phyloP scores from a whole-genome alignment of 306 rosid species.

The Lupinus albus region DNA sequence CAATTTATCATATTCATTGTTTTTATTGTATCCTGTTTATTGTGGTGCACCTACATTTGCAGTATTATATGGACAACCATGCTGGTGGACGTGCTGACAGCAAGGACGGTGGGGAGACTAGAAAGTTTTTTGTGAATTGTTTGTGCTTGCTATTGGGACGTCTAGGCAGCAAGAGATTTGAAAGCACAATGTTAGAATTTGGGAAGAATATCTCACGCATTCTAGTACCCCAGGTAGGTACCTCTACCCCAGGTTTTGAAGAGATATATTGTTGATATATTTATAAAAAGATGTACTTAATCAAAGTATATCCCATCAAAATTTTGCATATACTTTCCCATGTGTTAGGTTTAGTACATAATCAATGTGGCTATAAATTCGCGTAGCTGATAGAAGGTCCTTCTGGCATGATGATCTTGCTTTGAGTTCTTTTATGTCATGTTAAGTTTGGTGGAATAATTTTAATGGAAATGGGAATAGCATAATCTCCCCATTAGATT shows the following conservation, averaged over 20 bases:
- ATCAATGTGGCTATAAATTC: neutral
- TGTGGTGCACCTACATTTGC: slow-evolving; percentile 36
- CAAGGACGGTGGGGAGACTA: slow-evolving; percentile 74
- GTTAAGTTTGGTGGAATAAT: too few relatives aligned
- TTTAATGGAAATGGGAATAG: too few relatives aligned
- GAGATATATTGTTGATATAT: slow-evolving; percentile 33
- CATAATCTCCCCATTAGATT: neutral
- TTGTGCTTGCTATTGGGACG: slow-evolving; percentile 86
- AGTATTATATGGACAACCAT: slow-evolving; percentile 68
- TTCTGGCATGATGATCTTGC: too few relatives aligned
- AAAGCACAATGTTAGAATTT: slow-evolving; percentile 57
- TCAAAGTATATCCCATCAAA: slow-evolving; percentile 10
- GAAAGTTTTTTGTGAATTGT: slow-evolving; percentile 81
- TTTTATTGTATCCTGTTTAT: neutral
- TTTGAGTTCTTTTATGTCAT: too few relatives aligned
- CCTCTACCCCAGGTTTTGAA: slow-evolving; percentile 30
- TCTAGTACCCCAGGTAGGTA: slow-evolving; percentile 88
- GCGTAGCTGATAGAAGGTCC: too few relatives aligned
- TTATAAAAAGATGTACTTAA: slow-evolving; percentile 25
- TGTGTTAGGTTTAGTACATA: slow-evolving; percentile 2
- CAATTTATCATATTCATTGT: neutral
- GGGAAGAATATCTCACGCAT: slow-evolving; percentile 66
- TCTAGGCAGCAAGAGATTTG: slow-evolving; percentile 67
- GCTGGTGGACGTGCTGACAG: slow-evolving; percentile 52
- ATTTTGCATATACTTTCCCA: slow-evolving; percentile 19